These are phyloP conservation scores for Naumovozyma dairenensis DNA, from an alignment of 805 yeast genomes.

Conservation along the genomic window DNA sequence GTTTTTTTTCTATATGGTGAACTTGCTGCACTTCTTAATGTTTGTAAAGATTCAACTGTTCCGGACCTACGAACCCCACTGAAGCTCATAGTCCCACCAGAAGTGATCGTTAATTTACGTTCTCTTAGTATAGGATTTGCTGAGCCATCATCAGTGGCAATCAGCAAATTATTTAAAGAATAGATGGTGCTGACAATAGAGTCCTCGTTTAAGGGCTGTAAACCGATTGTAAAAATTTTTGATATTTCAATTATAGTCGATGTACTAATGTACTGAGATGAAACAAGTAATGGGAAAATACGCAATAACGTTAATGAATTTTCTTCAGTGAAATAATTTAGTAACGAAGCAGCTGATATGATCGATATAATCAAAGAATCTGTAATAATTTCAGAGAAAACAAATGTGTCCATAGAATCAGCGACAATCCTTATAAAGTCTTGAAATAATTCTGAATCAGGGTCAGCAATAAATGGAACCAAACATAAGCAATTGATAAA, in stretches of 20 bases:
- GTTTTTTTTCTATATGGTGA: neutral
- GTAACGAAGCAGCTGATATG: constrained; percentile 46
- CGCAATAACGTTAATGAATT: constrained; percentile 30
- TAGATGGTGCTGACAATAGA: constrained; percentile 76
- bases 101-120: constrained; percentile 24
- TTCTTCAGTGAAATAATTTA: constrained; percentile 33
- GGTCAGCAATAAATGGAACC: constrained; percentile 31
- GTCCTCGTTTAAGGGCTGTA: constrained; percentile 66
- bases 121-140: constrained; percentile 29
- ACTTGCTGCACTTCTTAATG: constrained; percentile 5
- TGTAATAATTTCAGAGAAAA: constrained; percentile 25
- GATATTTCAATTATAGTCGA: constrained; percentile 45
- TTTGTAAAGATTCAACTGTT: constrained; percentile 14
- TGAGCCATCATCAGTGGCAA: constrained; percentile 40
- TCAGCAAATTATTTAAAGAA: constrained; percentile 65
- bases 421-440: constrained; percentile 39
- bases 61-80: constrained; percentile 4
- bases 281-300: constrained; percentile 43
- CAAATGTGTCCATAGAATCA: constrained; percentile 41
- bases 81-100: constrained; percentile 4
- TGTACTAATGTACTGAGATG: constrained; percentile 41
- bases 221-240: constrained; percentile 51
- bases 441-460: constrained; percentile 36
- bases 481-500: constrained; percentile 26
- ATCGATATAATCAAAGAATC: constrained; percentile 28